Conservation (phyloP, 2,329 filamentous ascomycete species). For the Lachnellula subtilissima region DNA sequence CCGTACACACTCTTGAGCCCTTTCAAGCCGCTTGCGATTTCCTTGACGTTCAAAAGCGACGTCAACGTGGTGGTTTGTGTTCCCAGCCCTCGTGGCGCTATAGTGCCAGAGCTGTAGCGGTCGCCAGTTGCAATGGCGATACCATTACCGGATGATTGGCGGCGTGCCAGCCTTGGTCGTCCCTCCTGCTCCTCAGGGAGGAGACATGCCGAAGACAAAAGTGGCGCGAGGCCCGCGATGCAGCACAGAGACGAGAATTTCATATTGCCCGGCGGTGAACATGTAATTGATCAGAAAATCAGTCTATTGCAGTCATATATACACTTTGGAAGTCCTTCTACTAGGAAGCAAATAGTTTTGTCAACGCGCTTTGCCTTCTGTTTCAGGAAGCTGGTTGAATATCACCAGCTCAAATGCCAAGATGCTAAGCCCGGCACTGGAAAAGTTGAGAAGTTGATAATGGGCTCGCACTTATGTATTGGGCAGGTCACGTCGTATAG, state of each 20-base stretch:
- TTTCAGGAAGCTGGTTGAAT: not conserved
- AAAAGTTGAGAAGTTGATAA: not conserved
- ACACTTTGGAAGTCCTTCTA: not conserved
- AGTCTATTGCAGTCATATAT: not conserved
- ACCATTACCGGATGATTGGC: conserved; percentile 14
- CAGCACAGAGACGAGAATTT: conserved; percentile 16
- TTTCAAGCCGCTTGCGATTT: conserved; percentile 38
- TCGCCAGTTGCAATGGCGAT: conserved; percentile 41
- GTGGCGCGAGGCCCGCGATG: conserved; percentile 13
- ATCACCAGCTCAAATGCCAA: not conserved
- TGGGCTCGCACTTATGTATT: not conserved
- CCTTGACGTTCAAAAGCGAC: conserved; percentile 39
- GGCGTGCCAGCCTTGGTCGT: conserved; percentile 10
- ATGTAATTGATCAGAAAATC: not conserved
- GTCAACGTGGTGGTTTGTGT: conserved; percentile 34
- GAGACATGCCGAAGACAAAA: conserved; percentile 31
- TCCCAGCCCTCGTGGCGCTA: conserved; percentile 39
- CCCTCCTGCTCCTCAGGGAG: conserved; percentile 35
- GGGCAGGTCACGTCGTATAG: not conserved
- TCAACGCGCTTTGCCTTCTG: not conserved
- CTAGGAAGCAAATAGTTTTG: not conserved
- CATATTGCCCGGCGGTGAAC: conserved; percentile 11
- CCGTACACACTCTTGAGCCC: conserved; percentile 38
- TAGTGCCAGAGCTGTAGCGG: conserved; percentile 36
- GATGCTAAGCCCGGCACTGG: not conserved